Evolutionary conservation across 164 flowering plant genomes (phyloP).

Genomic region (Tetrastigma voinierianum): DNA sequence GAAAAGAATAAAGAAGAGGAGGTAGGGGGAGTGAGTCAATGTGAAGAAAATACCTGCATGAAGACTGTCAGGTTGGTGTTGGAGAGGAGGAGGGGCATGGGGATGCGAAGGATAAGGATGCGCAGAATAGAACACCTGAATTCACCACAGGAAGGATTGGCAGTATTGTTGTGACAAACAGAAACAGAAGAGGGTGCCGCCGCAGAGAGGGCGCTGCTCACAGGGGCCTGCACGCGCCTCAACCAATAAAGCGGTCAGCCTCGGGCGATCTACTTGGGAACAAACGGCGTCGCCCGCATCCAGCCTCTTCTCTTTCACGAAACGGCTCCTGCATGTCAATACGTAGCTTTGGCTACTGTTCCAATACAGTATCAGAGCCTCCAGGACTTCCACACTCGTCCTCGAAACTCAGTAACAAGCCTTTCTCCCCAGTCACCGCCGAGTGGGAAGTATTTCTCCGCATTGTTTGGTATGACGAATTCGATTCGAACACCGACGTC

Average conservation of each 20-base stretch:
- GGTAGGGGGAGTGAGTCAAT: constrained; percentile 1
- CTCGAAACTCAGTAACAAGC: constrained; percentile 71
- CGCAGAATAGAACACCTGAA: constrained; percentile 28
- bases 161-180: too few relatives aligned
- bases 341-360: constrained; percentile 96
- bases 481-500: constrained; percentile 96
- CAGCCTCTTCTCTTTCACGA: constrained; percentile 82
- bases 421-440: constrained; percentile 48
- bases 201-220: constrained; percentile 6
- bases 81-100: constrained; percentile 10
- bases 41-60: constrained; percentile 48
- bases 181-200: constrained; percentile 4
- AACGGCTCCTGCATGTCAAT: constrained; percentile 93
- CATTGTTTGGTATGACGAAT: constrained; percentile 92
- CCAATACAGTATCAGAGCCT: constrained; percentile 85
- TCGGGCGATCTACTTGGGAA: constrained; percentile 46
- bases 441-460: constrained; percentile 84
- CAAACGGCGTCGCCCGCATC: constrained; percentile 82
- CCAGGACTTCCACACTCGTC: constrained; percentile 61
- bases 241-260: constrained; percentile 46
- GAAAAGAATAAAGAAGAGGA: neutral
- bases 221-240: constrained; percentile 48
- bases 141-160: constrained; percentile 18
- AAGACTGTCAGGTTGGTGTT: constrained; percentile 44
- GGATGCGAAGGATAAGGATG: constrained; percentile 39